Evolutionary conservation across 2,329 filamentous ascomycete genomes (phyloP), one percentile per base, ranked within the genome.

Genomic region (Aspergillus puulaauensis): DNA sequence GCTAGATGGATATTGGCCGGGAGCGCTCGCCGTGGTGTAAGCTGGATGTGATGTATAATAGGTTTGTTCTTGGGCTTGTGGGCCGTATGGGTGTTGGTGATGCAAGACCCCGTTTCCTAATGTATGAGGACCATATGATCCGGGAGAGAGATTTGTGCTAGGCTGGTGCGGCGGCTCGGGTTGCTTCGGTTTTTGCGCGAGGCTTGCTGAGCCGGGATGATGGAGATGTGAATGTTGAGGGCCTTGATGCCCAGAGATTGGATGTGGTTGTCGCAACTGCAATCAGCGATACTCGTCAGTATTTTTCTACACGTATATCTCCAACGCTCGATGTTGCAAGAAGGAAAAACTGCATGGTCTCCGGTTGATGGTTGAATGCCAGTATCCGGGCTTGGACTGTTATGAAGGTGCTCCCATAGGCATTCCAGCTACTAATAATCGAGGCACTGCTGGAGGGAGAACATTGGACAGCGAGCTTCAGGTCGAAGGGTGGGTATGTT

Each of bases 1-100:
- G 81, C 90, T 90, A 72, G 91, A 91, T 63, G 90, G 88, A 77
- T 96, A 96, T 79, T 90, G 90, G 77, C 89, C 90, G 55, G 89
- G 87, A 60, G 89, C 86, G 78, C 89, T 91, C 66, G 90, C 87
- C 55, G 90, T 89, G 77, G 89, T 92, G 79, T 96, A 96, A 11
- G 90, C 86, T 73, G 90, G 85, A 72, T 95, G 90, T 58, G 89
- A 85, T 71, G 89, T 86, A 76, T 93, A 96, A 68, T 84, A 86
- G 46, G 86, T 83, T 52, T 90, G 78, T 66, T 96, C 90, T 69
- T 86, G 85, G 50, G 83, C 81, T 57, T 86, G 80, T 63, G 86
- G 83, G 63, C 88, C 85, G 76, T 95, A 95, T n/a, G 80, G 77
- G 57, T 81, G 79, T 51, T 78, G 80, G 61, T 83, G 81, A 61